Conservation (phyloP, 306 rosid genomes). For the Cucumis cinereus region DNA sequence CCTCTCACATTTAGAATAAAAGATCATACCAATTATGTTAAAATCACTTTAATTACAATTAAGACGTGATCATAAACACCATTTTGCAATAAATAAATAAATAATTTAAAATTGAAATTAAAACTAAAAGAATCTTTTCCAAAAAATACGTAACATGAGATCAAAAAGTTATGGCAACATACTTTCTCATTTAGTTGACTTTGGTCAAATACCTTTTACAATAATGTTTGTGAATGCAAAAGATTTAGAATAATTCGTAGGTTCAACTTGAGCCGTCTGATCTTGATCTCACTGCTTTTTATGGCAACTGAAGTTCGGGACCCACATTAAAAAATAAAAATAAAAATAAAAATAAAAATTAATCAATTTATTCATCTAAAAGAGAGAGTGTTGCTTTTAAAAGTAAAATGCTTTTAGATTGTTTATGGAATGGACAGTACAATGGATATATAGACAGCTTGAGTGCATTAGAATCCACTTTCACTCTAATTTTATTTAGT, state of each 20-base stretch:
- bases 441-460: constrained; percentile 34
- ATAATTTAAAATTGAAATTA: neutral
- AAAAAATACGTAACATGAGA: neutral
- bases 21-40: no score
- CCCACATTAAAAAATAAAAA: neutral
- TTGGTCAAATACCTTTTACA: neutral
- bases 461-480: constrained; percentile 37
- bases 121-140: neutral
- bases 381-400: constrained; percentile 17
- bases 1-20: no score
- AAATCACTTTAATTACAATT: no score
- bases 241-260: neutral
- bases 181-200: neutral
- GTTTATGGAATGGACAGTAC: constrained; percentile 32
- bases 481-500: no score
- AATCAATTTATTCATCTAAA: neutral
- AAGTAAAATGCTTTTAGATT: constrained; percentile 44
- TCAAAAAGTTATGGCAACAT: neutral
- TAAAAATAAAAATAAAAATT: neutral
- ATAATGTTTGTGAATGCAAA: neutral
- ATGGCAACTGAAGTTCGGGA: neutral
- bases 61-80: no score
- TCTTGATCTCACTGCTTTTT: neutral
- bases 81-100: no score
- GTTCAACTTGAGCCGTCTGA: neutral